Conservation (phyloP, 352 stramenopile genomes). For the Phytophthora sp. region DNA sequence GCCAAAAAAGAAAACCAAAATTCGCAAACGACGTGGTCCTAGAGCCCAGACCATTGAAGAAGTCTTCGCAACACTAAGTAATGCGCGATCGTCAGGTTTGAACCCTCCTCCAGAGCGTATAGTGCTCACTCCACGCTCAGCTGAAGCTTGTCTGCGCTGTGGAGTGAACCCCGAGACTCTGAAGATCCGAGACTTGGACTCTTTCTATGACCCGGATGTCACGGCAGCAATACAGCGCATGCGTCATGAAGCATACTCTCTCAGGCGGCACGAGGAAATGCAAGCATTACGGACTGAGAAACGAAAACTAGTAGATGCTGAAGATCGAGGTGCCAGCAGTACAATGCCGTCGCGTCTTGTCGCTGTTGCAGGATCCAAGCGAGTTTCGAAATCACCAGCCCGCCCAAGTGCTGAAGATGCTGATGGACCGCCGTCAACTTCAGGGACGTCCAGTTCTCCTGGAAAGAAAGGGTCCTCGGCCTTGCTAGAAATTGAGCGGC, state of each 20-base stretch:
- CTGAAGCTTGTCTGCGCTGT: conserved; percentile 89
- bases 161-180: conserved; percentile 93
- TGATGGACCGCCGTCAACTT: conserved; percentile 7
- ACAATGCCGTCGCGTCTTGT: conserved; percentile 8
- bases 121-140: conserved; percentile 88
- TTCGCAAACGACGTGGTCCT: conserved; percentile 65
- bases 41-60: conserved; percentile 78
- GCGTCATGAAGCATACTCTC: conserved; percentile 93
- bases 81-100: conserved; percentile 65
- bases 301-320: conserved; percentile 61
- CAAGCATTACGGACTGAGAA: conserved; percentile 83
- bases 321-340: conserved; percentile 31
- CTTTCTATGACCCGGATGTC: conserved; percentile 87
- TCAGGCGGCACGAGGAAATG: conserved; percentile 92
- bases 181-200: conserved; percentile 92
- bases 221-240: conserved; percentile 89
- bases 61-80: conserved; percentile 79
- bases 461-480: conserved; percentile 38
- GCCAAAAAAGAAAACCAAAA: conserved; percentile 51
- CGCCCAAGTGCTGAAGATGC: neutral
- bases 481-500: conserved; percentile 71
- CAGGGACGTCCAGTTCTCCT: conserved; percentile 8
- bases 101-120: conserved; percentile 78
- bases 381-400: conserved; percentile 13
- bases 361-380: conserved; percentile 8